phyloP scores from a whole-genome alignment of 371 early-diverging fungal species.

The Mucor indicus region DNA sequence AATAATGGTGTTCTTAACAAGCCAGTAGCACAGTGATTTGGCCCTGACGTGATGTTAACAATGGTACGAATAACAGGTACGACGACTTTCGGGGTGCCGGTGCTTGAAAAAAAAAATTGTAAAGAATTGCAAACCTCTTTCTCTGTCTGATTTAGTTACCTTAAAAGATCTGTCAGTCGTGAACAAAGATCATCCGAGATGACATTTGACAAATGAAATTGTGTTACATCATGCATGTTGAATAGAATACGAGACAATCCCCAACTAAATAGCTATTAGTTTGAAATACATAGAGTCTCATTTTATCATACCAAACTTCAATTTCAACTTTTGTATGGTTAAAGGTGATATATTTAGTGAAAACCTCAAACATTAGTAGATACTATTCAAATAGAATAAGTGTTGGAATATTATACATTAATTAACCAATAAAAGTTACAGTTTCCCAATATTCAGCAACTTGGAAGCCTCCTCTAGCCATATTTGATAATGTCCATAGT shows the following conservation, averaged over 20 bases:
- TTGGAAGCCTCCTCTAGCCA: slow-evolving; percentile 46
- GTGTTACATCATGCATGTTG: slow-evolving; percentile 49
- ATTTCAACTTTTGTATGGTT: slow-evolving; percentile 47
- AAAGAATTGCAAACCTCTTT: too few relatives aligned
- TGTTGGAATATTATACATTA: too few relatives aligned
- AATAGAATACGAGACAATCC: slow-evolving; percentile 56
- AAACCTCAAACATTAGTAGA: slow-evolving; percentile 47
- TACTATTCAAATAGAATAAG: too few relatives aligned
- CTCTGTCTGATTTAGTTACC: slow-evolving; percentile 19
- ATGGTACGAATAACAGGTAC: slow-evolving; percentile 40
- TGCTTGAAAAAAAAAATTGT: too few relatives aligned
- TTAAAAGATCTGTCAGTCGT: slow-evolving; percentile 23
- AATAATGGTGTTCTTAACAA: slow-evolving; percentile 43
- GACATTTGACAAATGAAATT: slow-evolving; percentile 18
- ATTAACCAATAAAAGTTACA: too few relatives aligned
- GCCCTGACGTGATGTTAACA: slow-evolving; percentile 58
- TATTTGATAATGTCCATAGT: slow-evolving; percentile 44
- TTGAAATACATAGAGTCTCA: too few relatives aligned
- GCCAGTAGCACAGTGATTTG: slow-evolving; percentile 35
- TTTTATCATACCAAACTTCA: slow-evolving; percentile 60
- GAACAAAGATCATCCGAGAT: slow-evolving; percentile 22
- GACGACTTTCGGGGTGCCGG: slow-evolving; percentile 10
- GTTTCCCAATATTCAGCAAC: slow-evolving; percentile 31
- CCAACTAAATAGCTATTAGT: too few relatives aligned
- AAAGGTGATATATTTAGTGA: slow-evolving; percentile 41